Evolutionary conservation across 1,284 basidiomycete genomes (phyloP).

Genomic region (Gastroboletus turbinatus): DNA sequence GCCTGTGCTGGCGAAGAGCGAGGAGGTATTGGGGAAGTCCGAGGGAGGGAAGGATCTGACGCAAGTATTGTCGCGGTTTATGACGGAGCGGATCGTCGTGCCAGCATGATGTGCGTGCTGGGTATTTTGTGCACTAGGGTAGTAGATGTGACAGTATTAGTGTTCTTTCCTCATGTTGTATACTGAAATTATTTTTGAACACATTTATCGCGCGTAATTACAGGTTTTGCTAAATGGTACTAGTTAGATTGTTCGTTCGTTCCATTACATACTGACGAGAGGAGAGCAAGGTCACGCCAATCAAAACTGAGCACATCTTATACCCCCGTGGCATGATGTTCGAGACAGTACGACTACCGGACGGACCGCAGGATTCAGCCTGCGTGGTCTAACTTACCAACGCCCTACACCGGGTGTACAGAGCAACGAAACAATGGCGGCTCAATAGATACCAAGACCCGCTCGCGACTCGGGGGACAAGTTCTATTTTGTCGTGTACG

Average conservation of each 20-base stretch:
- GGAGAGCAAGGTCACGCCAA: no score
- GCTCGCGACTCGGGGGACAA: not conserved
- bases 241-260: not conserved
- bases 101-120: conserved; percentile 14
- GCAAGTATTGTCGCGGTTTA: conserved; percentile 57
- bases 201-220: not conserved
- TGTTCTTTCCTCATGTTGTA: not conserved
- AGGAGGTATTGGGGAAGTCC: conserved; percentile 31
- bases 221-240: not conserved
- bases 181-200: not conserved
- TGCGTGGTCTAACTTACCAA: no score
- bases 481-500: not conserved
- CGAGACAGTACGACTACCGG: no score
- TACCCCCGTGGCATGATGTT: no score
- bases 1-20: conserved; percentile 56
- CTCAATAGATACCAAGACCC: not conserved
- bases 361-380: no score
- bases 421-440: not conserved
- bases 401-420: not conserved
- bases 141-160: not conserved
- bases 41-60: conserved; percentile 43
- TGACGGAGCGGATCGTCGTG: conserved; percentile 56
- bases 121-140: not conserved
- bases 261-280: no score
- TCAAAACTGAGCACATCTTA: no score